Conservation (phyloP, 2,329 filamentous ascomycete species). For the Fusarium sp. region DNA sequence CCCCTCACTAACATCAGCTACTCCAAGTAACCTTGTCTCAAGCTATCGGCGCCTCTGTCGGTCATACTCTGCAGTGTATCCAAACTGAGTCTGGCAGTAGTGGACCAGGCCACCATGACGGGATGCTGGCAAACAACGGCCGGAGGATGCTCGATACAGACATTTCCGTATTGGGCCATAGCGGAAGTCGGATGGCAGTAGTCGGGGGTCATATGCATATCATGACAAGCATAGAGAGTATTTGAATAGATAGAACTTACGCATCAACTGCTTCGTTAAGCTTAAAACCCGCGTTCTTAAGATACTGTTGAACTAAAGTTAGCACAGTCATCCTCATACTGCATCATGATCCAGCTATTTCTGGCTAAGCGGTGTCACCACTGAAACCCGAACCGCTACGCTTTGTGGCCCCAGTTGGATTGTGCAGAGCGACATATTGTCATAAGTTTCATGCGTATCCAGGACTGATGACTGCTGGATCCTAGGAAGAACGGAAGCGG, state of each 20-base stretch:
- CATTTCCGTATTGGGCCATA: slow-evolving; percentile 22
- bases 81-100: slow-evolving; percentile 48
- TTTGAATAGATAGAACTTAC: slow-evolving; percentile 59
- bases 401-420: slow-evolving; percentile 9
- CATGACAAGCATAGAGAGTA: slow-evolving; percentile 24
- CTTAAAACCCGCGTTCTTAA: slow-evolving; percentile 62
- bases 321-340: slow-evolving; percentile 36
- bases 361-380: slow-evolving; percentile 35
- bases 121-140: slow-evolving; percentile 23
- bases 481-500: not conserved
- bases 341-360: slow-evolving; percentile 22
- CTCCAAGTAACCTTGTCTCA: slow-evolving; percentile 46
- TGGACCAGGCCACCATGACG: slow-evolving; percentile 43
- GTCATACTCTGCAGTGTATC: slow-evolving; percentile 52
- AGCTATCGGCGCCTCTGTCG: slow-evolving; percentile 53
- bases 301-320: slow-evolving; percentile 54
- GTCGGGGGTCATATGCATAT: slow-evolving; percentile 6
- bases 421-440: slow-evolving; percentile 23
- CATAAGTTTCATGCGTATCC: slow-evolving; percentile 14
- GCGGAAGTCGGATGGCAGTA: slow-evolving; percentile 5
- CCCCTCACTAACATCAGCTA: slow-evolving; percentile 40
- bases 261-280: slow-evolving; percentile 66
- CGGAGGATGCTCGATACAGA: slow-evolving; percentile 22
- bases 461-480: slow-evolving; percentile 11
- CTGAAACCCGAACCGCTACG: slow-evolving; percentile 32